A percentile compares a stretch with the other conserved stretches of the same genome.
These are phyloP conservation scores for Pseudozyma tsukubaensis DNA, from an alignment of 1,284 basidiomycete species.

Conservation along the genomic window DNA sequence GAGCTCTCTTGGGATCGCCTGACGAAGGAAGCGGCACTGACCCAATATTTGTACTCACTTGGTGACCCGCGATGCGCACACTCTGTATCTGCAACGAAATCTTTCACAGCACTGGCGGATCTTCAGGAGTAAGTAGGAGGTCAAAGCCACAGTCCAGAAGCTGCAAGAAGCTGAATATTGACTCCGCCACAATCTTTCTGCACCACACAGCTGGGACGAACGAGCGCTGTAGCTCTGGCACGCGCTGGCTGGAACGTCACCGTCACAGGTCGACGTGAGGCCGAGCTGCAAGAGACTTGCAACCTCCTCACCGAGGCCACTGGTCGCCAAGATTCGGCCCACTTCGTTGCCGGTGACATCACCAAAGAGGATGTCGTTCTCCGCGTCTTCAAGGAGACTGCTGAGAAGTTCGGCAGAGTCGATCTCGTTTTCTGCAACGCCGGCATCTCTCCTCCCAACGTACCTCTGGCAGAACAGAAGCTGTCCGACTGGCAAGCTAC, in stretches of 20 bases:
- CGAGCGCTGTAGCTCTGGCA: conserved; percentile 53
- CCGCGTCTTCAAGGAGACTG: conserved; percentile 36
- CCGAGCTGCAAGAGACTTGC: conserved; percentile 37
- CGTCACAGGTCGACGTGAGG: conserved; percentile 48
- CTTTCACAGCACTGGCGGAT: conserved; percentile 40
- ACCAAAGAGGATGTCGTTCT: conserved; percentile 53
- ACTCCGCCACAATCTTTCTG: not conserved
- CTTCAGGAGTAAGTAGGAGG: conserved; percentile 42
- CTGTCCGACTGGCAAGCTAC: conserved; percentile 56
- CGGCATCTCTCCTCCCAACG: conserved; percentile 54
- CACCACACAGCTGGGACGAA: conserved; percentile 41
- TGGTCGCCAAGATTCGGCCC: conserved; percentile 12
- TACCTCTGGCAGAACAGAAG: conserved; percentile 45
- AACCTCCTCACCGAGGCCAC: conserved; percentile 35
- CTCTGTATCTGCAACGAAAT: not conserved
- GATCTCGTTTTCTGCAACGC: conserved; percentile 60
- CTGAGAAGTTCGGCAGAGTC: conserved; percentile 44
- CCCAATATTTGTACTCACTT: not conserved
- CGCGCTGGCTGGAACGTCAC: conserved; percentile 56
- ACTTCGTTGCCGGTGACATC: conserved; percentile 45
- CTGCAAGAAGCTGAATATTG: not conserved
- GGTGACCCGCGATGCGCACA: not conserved
- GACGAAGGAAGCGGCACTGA: not conserved
- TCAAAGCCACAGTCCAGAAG: not conserved
- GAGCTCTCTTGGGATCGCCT: not conserved